Evolutionary conservation across 2,329 filamentous ascomycete genomes (phyloP).

Genomic region (Talaromyces sp.): DNA sequence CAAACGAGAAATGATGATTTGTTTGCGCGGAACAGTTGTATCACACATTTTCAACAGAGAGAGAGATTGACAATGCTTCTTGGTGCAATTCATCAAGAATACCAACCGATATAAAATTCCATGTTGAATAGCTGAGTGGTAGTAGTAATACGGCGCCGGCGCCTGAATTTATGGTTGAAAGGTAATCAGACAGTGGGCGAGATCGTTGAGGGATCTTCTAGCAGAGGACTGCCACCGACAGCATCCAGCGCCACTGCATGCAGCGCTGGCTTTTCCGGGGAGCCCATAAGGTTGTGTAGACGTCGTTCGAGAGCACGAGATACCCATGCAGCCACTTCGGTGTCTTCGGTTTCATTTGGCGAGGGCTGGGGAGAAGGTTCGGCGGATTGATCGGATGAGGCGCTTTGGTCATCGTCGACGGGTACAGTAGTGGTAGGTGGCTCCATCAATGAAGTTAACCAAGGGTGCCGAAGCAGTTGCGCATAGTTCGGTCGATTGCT

Average conservation of each 20-base stretch:
- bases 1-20: slow-evolving; percentile 6
- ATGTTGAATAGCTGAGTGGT: neutral
- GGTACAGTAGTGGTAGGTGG: slow-evolving; percentile 64
- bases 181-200: neutral
- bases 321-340: slow-evolving; percentile 86
- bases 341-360: slow-evolving; percentile 58
- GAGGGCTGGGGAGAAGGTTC: slow-evolving; percentile 31
- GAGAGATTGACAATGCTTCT: neutral
- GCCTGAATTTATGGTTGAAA: neutral
- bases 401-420: slow-evolving; percentile 20
- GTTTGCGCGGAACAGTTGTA: neutral
- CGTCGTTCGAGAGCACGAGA: slow-evolving; percentile 65
- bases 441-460: slow-evolving; percentile 73
- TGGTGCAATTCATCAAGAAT: neutral
- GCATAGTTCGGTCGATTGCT: slow-evolving; percentile 90
- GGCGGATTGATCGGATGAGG: slow-evolving; percentile 21
- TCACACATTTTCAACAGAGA: neutral
- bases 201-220: slow-evolving; percentile 26
- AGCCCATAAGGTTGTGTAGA: slow-evolving; percentile 55
- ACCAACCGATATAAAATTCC: neutral
- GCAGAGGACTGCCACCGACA: slow-evolving; percentile 46
- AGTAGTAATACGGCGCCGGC: neutral
- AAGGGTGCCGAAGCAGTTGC: slow-evolving; percentile 83
- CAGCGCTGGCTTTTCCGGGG: slow-evolving; percentile 68
- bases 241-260: slow-evolving; percentile 82